Evolutionary conservation across 139 green algal genomes (phyloP).

Genomic region (Axilococcus clingmanii): DNA sequence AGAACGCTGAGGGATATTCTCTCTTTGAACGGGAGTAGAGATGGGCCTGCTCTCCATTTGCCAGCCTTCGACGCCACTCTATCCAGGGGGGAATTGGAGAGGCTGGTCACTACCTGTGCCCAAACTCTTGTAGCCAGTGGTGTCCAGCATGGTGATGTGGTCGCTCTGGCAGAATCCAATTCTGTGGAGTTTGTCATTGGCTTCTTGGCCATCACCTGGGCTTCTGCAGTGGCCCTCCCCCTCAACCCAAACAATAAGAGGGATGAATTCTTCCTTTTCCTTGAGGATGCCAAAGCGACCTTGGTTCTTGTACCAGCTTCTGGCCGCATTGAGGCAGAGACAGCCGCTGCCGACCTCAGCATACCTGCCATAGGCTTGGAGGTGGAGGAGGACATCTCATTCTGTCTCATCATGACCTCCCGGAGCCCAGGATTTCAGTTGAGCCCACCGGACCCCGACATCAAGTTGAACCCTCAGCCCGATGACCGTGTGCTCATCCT

Average conservation of each 20-base stretch:
- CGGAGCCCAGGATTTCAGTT: too few species aligned
- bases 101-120: constrained; percentile 12
- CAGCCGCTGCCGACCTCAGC: constrained; percentile 13
- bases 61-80: constrained; percentile 11
- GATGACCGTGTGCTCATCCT: constrained; percentile 68
- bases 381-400: too few species aligned
- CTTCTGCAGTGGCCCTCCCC: constrained; percentile 46
- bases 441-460: too few species aligned
- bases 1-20: too few species aligned
- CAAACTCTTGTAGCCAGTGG: constrained; percentile 22
- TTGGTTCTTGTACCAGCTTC: constrained; percentile 43
- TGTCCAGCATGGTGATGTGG: constrained; percentile 38
- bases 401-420: too few species aligned
- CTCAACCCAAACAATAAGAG: constrained; percentile 60
- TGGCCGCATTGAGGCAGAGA: constrained; percentile 35
- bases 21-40: too few species aligned
- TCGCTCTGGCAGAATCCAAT: constrained; percentile 51
- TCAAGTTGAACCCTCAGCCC: too few species aligned
- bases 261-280: constrained; percentile 63
- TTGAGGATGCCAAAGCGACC: constrained; percentile 49
- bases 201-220: constrained; percentile 50
- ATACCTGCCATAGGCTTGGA: too few species aligned
- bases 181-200: constrained; percentile 61
- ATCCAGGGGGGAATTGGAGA: constrained; percentile 16
- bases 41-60: constrained; percentile 16